A percentile compares a stretch with the other conserved stretches of the same genome.
Evolutionary conservation across 148 eudicot genomes (phyloP).

Genomic region (Cornus controversa): DNA sequence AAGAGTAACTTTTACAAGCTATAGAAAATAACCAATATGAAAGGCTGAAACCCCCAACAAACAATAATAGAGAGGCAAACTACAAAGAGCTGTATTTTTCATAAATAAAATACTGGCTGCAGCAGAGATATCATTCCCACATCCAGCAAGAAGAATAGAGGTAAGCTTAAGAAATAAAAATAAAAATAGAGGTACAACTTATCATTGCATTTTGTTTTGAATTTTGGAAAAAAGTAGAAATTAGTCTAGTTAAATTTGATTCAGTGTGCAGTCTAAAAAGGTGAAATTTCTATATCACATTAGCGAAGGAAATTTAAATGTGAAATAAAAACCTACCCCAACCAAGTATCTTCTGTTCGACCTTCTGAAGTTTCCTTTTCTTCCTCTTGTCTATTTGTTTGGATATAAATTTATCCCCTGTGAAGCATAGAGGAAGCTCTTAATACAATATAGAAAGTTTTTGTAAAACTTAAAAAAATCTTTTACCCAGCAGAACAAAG

Average conservation of each 20-base stretch:
- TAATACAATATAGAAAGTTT: conserved; percentile 8
- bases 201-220: background rate
- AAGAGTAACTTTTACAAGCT: background rate
- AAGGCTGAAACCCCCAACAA: background rate
- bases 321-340: conserved; percentile 66
- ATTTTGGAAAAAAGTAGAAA: background rate
- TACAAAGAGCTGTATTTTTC: background rate
- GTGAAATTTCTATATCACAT: background rate
- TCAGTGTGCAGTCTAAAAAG: conserved; percentile 1
- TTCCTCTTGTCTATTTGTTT: conserved; percentile 89
- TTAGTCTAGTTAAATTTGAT: background rate
- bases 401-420: conserved; percentile 89
- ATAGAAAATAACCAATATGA: background rate
- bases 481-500: background rate
- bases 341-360: conserved; percentile 96
- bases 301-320: background rate
- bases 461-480: background rate
- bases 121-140: background rate
- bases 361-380: conserved; percentile 87
- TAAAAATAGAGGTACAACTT: background rate
- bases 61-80: background rate
- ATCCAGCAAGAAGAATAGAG: background rate
- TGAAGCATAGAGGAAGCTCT: conserved; percentile 5
- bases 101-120: background rate
- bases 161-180: background rate